Conservation (phyloP, 768 basidiomycete genomes). For the Boletus pseudopeckii region DNA sequence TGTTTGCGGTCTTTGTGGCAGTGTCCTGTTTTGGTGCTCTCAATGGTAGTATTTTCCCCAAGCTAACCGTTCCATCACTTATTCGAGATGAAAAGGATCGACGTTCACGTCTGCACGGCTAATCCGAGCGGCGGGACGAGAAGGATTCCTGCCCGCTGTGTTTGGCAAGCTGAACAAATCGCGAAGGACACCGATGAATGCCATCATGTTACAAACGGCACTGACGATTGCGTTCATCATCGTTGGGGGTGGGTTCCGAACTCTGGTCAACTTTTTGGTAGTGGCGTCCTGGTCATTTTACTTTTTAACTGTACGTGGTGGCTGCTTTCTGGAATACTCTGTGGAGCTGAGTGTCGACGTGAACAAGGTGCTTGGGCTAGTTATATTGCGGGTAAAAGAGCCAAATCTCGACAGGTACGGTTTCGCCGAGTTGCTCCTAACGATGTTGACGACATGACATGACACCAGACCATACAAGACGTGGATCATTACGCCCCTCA, state of each 20-base stretch:
- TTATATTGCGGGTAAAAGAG: conserved; percentile 87
- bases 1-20: conserved; percentile 90
- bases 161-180: conserved; percentile 76
- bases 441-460: conserved; percentile 1
- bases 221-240: conserved; percentile 78
- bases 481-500: conserved; percentile 86
- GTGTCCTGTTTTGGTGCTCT: conserved; percentile 94
- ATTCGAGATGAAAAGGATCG: conserved; percentile 42
- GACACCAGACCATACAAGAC: conserved; percentile 81
- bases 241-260: conserved; percentile 85
- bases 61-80: background rate
- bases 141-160: conserved; percentile 79
- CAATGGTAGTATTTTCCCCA: conserved; percentile 54
- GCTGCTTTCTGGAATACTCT: background rate
- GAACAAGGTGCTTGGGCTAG: conserved; percentile 74
- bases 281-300: conserved; percentile 87
- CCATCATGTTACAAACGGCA: conserved; percentile 71
- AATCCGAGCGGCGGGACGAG: conserved; percentile 85
- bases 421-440: background rate
- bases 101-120: conserved; percentile 79
- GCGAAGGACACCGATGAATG: conserved; percentile 85
- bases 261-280: conserved; percentile 85
- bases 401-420: conserved; percentile 76
- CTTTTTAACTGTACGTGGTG: conserved; percentile 66
- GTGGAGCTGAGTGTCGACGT: background rate